Evolutionary conservation across 1,139 yeast species (phyloP), one percentile per base, ranked within the genome.

Genomic region (Citeromyces siamensis): DNA sequence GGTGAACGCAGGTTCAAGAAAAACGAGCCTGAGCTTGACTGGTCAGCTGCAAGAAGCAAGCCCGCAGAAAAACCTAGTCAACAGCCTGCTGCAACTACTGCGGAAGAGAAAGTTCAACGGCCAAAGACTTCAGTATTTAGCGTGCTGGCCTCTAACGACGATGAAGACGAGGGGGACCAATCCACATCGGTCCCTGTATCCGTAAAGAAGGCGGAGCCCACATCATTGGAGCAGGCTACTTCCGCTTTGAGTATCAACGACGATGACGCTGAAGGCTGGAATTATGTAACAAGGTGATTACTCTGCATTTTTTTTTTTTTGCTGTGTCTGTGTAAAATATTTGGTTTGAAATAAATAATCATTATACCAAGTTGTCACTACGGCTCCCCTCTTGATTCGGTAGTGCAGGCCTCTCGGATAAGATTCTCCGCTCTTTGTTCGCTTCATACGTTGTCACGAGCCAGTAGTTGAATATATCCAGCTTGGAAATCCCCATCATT

Each of bases 81-180:
- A n/a, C n/a, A n/a, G n/a, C n/a, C n/a, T n/a, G n/a, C n/a, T n/a
- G n/a, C n/a, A n/a, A n/a, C n/a, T n/a, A n/a, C n/a, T n/a, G 38
- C 32, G 37, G 37, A 26, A 36, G 34, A 27, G 41, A 40, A 37
- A 35, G 36, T 32, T 41, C 37, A 18, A 39, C 33, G 36, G 42
- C 40, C 36, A 43, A 40, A 35, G 52, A 43, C 44, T 44, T 44
- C 46, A 50, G 57, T 69, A 19, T 85, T 68, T 53, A 71, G 76
- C 43, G 84, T 83, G 31, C 68, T 85, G 56, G 66, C 73, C 38
- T 62, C 66, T 40, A 88, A 79, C 37, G 82, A 71, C 26, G 85
- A 76, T 16, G 82, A 73, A 5, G 81, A 73, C 37, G 68, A 23
- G 27, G 40, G 38, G 35, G 41, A 40, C 19, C 29, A 46, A 32